phyloP scores from a whole-genome alignment of 2,329 filamentous ascomycete genomes.

The Neocatenulostroma microsporum region DNA sequence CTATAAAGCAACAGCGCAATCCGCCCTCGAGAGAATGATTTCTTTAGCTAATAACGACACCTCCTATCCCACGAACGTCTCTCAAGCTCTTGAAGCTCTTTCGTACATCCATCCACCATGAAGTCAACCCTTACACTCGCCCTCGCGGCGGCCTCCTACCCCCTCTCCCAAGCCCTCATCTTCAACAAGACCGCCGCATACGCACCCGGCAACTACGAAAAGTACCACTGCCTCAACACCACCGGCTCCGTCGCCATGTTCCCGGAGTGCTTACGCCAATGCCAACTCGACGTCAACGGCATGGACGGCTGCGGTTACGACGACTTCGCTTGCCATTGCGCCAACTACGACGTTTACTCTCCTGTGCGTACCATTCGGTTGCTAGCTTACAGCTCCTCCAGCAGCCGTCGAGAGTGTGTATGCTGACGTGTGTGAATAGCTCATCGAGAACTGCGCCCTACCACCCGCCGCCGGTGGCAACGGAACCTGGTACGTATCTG shows the following conservation, averaged over 20 bases:
- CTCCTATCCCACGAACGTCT: too few relatives aligned
- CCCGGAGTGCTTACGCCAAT: constrained; percentile 2
- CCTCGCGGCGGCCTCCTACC: constrained; percentile 2
- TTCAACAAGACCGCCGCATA: constrained; percentile 4
- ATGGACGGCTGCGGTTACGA: constrained; percentile 1
- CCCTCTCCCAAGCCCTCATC: constrained; percentile 1
- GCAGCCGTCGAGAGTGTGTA: too few relatives aligned
- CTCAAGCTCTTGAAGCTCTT: too few relatives aligned
- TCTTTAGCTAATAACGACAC: too few relatives aligned
- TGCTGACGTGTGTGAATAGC: background rate
- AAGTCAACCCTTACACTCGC: background rate
- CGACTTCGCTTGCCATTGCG: constrained; percentile 7
- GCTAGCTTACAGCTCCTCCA: too few relatives aligned
- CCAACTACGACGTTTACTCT: constrained; percentile 5
- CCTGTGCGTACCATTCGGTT: background rate
- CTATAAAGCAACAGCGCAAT: too few relatives aligned
- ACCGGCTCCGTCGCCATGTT: background rate
- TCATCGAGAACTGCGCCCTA: constrained; percentile 6
- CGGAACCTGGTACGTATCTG: too few relatives aligned
- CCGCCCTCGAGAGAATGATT: too few relatives aligned
- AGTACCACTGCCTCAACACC: constrained; percentile 4
- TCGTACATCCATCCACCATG: too few relatives aligned
- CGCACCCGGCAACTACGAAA: constrained; percentile 2
- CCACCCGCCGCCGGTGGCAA: constrained; percentile 1
- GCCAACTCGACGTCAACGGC: constrained; percentile 3